Conservation (phyloP, 192 early-diverging fungal genomes). For the Pecoramyces ruminantium region DNA sequence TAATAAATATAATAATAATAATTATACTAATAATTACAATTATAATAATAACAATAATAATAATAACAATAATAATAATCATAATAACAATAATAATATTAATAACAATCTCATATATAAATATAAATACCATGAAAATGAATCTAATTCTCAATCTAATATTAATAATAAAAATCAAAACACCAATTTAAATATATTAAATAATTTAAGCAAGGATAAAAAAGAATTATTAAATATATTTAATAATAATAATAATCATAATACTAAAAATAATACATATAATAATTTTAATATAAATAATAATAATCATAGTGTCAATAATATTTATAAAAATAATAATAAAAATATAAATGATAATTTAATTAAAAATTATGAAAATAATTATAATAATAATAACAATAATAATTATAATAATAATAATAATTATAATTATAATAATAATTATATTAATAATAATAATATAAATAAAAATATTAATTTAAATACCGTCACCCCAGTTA, state of each 20-base stretch:
- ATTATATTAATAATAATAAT: neutral
- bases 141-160: too few relatives aligned
- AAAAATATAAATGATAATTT: neutral
- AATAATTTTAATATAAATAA: neutral
- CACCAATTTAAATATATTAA: neutral
- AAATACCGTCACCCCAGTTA: too few relatives aligned
- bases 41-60: neutral
- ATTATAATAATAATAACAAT: neutral
- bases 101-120: neutral
- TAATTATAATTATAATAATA: neutral
- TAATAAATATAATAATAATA: too few relatives aligned
- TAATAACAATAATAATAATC: neutral
- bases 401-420: too few relatives aligned
- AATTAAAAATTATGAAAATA: neutral
- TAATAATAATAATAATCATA: neutral
- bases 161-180: too few relatives aligned
- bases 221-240: neutral
- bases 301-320: neutral
- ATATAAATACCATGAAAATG: too few relatives aligned
- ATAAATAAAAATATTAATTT: too few relatives aligned
- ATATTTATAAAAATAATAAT: neutral
- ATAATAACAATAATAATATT: neutral
- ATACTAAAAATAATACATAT: neutral
- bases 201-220: neutral
- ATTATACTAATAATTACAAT: too few relatives aligned